These are phyloP conservation scores for Hymenoscyphus occultus DNA, from an alignment of 2,329 filamentous ascomycete species.

Conservation along the genomic window DNA sequence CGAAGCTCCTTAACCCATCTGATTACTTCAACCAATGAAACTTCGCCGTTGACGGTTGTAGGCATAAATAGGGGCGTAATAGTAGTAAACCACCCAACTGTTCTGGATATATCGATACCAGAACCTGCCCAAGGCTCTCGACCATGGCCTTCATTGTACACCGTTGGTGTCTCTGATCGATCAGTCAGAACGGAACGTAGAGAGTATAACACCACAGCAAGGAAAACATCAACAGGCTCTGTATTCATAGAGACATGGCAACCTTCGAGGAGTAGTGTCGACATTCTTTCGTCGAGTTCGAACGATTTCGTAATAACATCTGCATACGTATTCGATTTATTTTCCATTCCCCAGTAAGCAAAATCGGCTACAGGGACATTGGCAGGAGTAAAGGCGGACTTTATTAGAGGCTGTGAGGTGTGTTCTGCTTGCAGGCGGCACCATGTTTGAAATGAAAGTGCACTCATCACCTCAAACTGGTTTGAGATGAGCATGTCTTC, in stretches of 20 bases:
- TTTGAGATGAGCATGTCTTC: constrained; percentile 29
- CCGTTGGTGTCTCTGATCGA: constrained; percentile 29
- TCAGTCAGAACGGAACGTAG: constrained; percentile 39
- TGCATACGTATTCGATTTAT: constrained; percentile 35
- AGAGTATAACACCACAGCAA: constrained; percentile 37
- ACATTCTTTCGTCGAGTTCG: constrained; percentile 41
- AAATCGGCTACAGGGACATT: constrained; percentile 32
- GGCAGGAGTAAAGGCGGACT: constrained; percentile 31
- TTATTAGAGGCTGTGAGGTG: constrained; percentile 26
- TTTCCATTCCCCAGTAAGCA: constrained; percentile 40
- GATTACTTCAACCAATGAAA: constrained; percentile 16
- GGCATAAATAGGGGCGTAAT: constrained; percentile 37
- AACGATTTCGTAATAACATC: constrained; percentile 37
- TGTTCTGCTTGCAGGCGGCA: constrained; percentile 35
- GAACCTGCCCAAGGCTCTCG: constrained; percentile 38
- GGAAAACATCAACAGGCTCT: constrained; percentile 41
- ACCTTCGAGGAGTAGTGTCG: constrained; percentile 26
- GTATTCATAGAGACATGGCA: constrained; percentile 37
- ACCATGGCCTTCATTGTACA: constrained; percentile 45
- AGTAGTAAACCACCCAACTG: constrained; percentile 48
- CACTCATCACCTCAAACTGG: not conserved
- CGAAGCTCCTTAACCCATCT: constrained; percentile 39
- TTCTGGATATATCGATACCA: constrained; percentile 39
- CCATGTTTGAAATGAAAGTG: constrained; percentile 41
- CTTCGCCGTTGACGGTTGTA: constrained; percentile 6